A percentile compares a stretch with the other conserved stretches of the same genome.
phyloP scores from a whole-genome alignment of 2,329 filamentous ascomycete genomes.

The Fusarium sp. region DNA sequence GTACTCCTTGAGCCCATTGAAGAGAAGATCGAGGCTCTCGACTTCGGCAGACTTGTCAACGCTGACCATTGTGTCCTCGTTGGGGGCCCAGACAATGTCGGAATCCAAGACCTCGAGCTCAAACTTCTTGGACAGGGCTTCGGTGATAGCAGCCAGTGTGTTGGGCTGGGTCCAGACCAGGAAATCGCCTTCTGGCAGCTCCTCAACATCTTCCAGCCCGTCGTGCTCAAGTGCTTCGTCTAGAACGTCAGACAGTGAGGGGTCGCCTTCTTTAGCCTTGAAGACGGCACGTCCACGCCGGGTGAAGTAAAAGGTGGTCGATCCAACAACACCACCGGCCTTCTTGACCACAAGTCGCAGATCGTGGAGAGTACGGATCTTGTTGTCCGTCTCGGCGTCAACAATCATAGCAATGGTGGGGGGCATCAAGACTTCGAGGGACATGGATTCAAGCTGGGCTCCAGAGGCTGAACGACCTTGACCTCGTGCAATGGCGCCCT shows the following conservation, averaged over 20 bases:
- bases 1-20: constrained; percentile 72
- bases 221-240: constrained; percentile 83
- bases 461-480: constrained; percentile 85
- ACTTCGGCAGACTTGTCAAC: constrained; percentile 69
- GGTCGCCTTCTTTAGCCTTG: constrained; percentile 60
- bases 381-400: constrained; percentile 88
- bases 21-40: constrained; percentile 68
- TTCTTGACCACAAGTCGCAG: constrained; percentile 78
- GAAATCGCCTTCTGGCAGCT: constrained; percentile 75
- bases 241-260: constrained; percentile 79
- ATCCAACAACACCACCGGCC: constrained; percentile 74
- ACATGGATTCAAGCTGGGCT: constrained; percentile 78
- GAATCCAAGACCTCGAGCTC: constrained; percentile 76
- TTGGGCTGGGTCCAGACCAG: constrained; percentile 64
- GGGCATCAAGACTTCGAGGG: constrained; percentile 84
- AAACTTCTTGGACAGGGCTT: constrained; percentile 69
- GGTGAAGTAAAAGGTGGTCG: constrained; percentile 87
- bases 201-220: constrained; percentile 79
- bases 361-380: constrained; percentile 78
- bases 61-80: constrained; percentile 79
- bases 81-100: constrained; percentile 88
- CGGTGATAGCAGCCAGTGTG: constrained; percentile 48
- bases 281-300: constrained; percentile 82
- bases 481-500: constrained; percentile 86
- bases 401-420: constrained; percentile 82